These are phyloP conservation scores for Aureobasidium melanogenum DNA, from an alignment of 2,329 filamentous ascomycete genomes.

Conservation along the genomic window DNA sequence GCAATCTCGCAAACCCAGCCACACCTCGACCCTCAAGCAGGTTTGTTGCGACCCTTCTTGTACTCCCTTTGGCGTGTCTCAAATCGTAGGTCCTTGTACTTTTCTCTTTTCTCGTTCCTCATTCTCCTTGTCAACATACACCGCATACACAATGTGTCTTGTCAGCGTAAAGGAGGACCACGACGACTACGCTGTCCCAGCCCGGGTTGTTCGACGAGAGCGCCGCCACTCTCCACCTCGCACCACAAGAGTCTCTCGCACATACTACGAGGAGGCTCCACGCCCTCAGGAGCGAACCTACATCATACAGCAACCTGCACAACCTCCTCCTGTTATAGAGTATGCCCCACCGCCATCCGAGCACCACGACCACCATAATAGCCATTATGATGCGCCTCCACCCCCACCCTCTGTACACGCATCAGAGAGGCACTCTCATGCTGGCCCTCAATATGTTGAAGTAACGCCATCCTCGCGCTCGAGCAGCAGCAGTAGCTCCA, in stretches of 20 bases:
- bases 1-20: slow-evolving; percentile 13
- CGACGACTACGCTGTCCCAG: slow-evolving; percentile 26
- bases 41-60: background rate
- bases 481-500: slow-evolving; percentile 18
- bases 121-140: background rate
- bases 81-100: background rate
- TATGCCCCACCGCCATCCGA: slow-evolving; percentile 33
- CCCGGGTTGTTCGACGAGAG: slow-evolving; percentile 27
- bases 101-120: background rate
- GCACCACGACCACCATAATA: slow-evolving; percentile 24
- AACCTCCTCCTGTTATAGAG: slow-evolving; percentile 21
- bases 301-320: slow-evolving; percentile 12
- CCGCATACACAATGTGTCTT: slow-evolving; percentile 38
- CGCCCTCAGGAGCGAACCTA: slow-evolving; percentile 16
- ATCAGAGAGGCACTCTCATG: slow-evolving; percentile 17
- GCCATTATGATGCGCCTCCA: slow-evolving; percentile 29
- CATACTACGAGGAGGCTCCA: slow-evolving; percentile 17
- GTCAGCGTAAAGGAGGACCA: slow-evolving; percentile 35
- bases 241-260: slow-evolving; percentile 16
- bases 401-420: slow-evolving; percentile 23
- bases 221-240: slow-evolving; percentile 20
- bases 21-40: background rate
- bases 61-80: background rate
- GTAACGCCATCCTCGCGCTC: slow-evolving; percentile 28
- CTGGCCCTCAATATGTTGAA: slow-evolving; percentile 35